Evolutionary conservation across 352 stramenopile genomes (phyloP).

Genomic region (Plasmopara muralis): DNA sequence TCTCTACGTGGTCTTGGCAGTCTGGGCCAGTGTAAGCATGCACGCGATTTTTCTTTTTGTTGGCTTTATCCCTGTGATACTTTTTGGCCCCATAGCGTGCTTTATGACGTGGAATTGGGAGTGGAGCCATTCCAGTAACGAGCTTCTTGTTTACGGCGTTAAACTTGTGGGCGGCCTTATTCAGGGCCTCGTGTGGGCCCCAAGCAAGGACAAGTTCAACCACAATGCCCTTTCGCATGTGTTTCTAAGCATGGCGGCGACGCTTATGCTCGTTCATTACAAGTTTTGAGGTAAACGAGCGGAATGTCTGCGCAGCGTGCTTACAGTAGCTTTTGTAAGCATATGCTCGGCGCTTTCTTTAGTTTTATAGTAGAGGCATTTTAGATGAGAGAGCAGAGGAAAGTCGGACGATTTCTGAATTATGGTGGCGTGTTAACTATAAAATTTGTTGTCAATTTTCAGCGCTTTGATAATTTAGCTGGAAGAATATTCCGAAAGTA

Average conservation of each 20-base stretch:
- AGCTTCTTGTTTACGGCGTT: conserved; percentile 75
- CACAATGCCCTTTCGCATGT: conserved; percentile 86
- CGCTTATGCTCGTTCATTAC: conserved; percentile 80
- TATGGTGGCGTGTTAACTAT: no score
- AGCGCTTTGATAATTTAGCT: no score
- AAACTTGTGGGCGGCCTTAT: conserved; percentile 75
- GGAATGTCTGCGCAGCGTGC: conserved; percentile 2
- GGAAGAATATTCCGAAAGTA: no score
- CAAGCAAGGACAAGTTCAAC: conserved; percentile 83
- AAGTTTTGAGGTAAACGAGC: conserved; percentile 35
- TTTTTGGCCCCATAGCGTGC: conserved; percentile 70
- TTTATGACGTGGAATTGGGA: conserved; percentile 75
- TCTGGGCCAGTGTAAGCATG: conserved; percentile 82
- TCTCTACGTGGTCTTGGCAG: conserved; percentile 58
- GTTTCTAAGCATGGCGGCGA: conserved; percentile 74
- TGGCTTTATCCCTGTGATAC: conserved; percentile 74
- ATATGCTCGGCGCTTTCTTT: conserved; percentile 6
- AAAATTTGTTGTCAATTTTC: no score
- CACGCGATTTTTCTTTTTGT: conserved; percentile 76
- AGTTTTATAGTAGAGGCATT: conserved; percentile 23
- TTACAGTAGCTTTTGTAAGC: conserved; percentile 18
- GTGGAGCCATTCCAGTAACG: conserved; percentile 72
- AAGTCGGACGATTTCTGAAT: conserved; percentile 1
- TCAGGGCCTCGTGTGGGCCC: conserved; percentile 74
- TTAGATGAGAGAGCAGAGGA: conserved; percentile 11